Evolutionary conservation across 257 asterid species (phyloP).

Genomic region (Solanum piurae): DNA sequence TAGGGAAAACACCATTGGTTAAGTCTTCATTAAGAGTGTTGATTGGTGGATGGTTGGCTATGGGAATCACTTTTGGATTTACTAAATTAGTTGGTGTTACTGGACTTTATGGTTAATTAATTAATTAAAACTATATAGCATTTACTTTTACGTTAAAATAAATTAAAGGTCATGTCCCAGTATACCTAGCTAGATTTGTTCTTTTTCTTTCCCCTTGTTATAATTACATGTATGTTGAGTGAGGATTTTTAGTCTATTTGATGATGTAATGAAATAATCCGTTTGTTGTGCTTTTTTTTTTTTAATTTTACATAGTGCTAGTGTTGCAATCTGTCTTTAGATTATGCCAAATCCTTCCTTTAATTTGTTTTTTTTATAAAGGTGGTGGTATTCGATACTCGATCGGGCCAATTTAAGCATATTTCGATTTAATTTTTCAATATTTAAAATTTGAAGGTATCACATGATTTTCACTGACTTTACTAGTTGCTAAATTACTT

Average conservation of each 20-base stretch:
- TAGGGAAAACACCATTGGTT: conserved; percentile 41
- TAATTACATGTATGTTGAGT: not conserved
- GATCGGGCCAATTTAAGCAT: not conserved
- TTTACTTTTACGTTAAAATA: not conserved
- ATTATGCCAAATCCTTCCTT: not conserved
- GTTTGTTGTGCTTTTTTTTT: not conserved
- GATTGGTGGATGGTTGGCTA: conserved; percentile 61
- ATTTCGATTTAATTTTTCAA: not conserved
- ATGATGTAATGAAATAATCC: not conserved
- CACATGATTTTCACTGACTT: not conserved
- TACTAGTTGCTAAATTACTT: not conserved
- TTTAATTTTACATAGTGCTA: not conserved
- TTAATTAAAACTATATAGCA: too few species aligned
- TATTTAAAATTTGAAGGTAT: not conserved
- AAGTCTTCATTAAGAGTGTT: conserved; percentile 43
- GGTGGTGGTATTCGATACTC: too few species aligned
- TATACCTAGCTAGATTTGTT: not conserved
- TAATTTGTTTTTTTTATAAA: not conserved
- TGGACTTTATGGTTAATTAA: not conserved
- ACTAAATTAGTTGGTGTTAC: conserved; percentile 34
- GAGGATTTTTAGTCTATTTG: not conserved
- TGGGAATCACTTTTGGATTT: conserved; percentile 62
- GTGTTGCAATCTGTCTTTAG: not conserved
- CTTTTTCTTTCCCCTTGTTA: not conserved
- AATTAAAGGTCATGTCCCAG: not conserved